Base-by-base conservation (phyloP, 768 basidiomycete genomes). In the Daedaleopsis sinensis region DNA sequence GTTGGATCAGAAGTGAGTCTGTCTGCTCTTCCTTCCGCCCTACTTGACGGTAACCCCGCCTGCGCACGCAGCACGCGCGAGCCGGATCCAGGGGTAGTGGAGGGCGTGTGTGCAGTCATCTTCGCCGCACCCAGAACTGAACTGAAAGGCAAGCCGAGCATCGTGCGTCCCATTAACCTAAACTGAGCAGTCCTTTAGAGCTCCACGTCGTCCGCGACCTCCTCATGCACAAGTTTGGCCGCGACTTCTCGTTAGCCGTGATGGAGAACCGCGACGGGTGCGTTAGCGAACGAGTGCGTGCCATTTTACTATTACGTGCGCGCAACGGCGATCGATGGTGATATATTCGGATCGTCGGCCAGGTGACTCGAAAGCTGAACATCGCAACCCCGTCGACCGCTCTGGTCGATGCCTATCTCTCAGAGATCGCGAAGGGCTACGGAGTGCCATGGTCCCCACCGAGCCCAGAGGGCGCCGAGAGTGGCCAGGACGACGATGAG, bases 211-310 rank as follows among this genome's bases (percentile, higher is more conserved):
- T 98, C 54, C 88, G 97, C 57, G 96, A 98, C 72, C 85, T 98
- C 72, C 82, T 99, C 59, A 92, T 96, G 90, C 92, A 95, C 73
- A 97, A 97, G 77, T 97, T 88, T 71, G 95, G 96, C 18, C 87
- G 96, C 21, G 93, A 95, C 50, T 98, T 93, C 72, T 86, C 95
- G 16, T 66, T 88, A 18, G 83, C 84, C n/a, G 87, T 91, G 2
- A 91, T 94, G 82, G 92, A 95, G 73, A 95, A 96, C 73, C 84
- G 80, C 47, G 87, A 90, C 66, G 79, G 80, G 16, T 87, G 88
- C 74, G 96, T 99, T 47, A 91, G 86, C 65, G 86, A 90, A 52
- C 86, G 97, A 62, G 93, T 94, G 76, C 75, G 87, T 65, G 39
- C 13, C 43, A 13, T 49, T 24, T 10, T 21, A 15, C 47, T 15